phyloP scores from a whole-genome alignment of 176 grass and related monocot species.

The Echinochloa phyllopogon region DNA sequence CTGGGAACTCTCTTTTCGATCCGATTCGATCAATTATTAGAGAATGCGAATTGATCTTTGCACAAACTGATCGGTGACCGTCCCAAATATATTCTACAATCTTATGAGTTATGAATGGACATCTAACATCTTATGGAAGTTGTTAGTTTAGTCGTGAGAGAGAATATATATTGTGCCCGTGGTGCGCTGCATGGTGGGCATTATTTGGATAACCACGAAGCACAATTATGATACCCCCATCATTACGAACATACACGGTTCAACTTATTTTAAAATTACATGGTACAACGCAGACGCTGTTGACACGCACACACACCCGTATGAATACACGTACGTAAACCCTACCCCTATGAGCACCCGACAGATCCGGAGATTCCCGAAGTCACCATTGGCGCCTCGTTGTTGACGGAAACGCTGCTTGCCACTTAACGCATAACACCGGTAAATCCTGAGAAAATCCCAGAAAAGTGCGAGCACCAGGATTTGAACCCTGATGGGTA shows the following conservation, averaged over 20 bases:
- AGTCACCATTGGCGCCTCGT: no score
- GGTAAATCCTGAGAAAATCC: no score
- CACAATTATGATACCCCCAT: neutral
- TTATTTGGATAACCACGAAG: neutral
- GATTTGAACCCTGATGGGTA: no score
- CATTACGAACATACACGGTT: neutral
- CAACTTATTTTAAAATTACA: no score
- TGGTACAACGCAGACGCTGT: no score
- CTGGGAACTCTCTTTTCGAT: neutral
- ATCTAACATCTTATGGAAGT: neutral
- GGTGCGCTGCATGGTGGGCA: neutral
- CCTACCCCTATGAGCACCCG: no score
- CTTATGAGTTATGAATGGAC: neutral
- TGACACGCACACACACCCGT: no score
- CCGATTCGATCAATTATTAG: conserved; percentile 39
- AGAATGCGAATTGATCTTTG: neutral
- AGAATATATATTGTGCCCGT: neutral
- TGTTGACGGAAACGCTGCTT: no score
- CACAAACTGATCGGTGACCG: neutral
- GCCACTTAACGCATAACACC: no score
- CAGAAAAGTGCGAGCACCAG: no score
- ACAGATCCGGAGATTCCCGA: no score
- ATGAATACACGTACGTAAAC: no score
- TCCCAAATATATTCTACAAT: neutral
- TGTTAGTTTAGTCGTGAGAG: neutral